Percentiles rank a stretch among this genome's conserved stretches.
Conservation (phyloP, 2,329 filamentous ascomycete genomes). For the Huntiella abstrusa region DNA sequence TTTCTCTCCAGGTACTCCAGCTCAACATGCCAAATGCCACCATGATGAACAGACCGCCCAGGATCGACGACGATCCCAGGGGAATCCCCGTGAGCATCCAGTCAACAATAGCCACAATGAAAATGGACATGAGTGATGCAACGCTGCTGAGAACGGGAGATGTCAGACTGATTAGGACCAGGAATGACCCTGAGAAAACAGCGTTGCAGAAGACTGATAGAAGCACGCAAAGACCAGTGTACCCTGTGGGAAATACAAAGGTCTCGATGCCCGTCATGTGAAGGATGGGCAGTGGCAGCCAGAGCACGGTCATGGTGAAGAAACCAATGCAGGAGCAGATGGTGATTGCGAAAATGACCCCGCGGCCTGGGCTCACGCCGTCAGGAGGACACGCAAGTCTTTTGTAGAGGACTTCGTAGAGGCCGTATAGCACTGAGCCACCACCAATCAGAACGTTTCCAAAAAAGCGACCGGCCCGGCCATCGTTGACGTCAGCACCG, state of each 20-base stretch:
- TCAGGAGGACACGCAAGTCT: slow-evolving; percentile 82
- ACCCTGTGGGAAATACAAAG: slow-evolving; percentile 64
- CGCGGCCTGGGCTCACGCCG: slow-evolving; percentile 64
- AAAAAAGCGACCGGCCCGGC: slow-evolving; percentile 44
- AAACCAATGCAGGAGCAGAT: slow-evolving; percentile 73
- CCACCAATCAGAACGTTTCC: slow-evolving; percentile 86
- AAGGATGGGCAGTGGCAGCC: slow-evolving; percentile 76
- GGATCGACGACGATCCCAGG: slow-evolving; percentile 53
- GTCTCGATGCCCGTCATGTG: slow-evolving; percentile 61
- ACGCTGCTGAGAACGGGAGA: slow-evolving; percentile 85
- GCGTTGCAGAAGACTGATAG: slow-evolving; percentile 76
- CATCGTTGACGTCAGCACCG: slow-evolving; percentile 17
- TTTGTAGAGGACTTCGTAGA: slow-evolving; percentile 97
- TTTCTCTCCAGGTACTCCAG: slow-evolving; percentile 85
- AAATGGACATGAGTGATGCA: slow-evolving; percentile 85
- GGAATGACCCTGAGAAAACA: slow-evolving; percentile 78
- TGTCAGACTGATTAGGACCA: slow-evolving; percentile 82
- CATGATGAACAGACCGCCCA: slow-evolving; percentile 76
- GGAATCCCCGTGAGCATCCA: slow-evolving; percentile 67
- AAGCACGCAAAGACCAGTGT: slow-evolving; percentile 61
- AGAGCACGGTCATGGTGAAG: slow-evolving; percentile 75
- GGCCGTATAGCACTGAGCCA: slow-evolving; percentile 80
- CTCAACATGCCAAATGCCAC: slow-evolving; percentile 70
- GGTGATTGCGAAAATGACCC: slow-evolving; percentile 86
- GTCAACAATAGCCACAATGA: slow-evolving; percentile 84